Base-by-base conservation (phyloP, 352 stramenopile species). In the Globisporangium ultimum region DNA sequence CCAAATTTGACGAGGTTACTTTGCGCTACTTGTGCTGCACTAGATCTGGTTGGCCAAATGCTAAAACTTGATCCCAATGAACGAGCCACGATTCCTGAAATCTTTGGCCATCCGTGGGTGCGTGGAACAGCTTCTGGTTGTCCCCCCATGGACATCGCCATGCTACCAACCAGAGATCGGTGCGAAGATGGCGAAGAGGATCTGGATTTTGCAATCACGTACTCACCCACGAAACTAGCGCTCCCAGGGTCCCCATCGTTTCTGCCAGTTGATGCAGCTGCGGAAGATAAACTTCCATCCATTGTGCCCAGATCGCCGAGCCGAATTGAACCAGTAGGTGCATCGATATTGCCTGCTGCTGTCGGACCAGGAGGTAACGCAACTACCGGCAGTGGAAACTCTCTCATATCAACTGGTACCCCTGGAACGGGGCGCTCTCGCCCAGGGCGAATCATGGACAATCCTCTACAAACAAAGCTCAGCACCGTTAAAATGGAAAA, bases 71-170 rank as follows among this genome's bases (percentile, higher is more conserved):
- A 96, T 55, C 87, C 85, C 28, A 86, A 83, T 32, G 84, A 93
- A 52, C 69, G 87, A 38, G 79, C 80, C 10, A 91, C 85, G 10
- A 93, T 96, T 40, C 84, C 84, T 5, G 82, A 94, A 53, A 91
- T 96, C 53, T 95, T 96, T 47, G 80, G 75, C 43, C 87, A 96
- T 54, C 78, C 79, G 3, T 96, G 87, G 87, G 72, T 96, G 32
- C 80, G 84, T 36, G 74, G 72, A 2, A 74, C 64, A 18, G 55
- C 68, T 12, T 70, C 66, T 34, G 70, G 76, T 1, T 77, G 64
- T 58, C 34, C 80, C 10, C 53, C 57, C 9, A 61, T 58, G 22
- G 66, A 71, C 34, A 63, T 71, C 36, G 48, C 58, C 3, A 49
- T 66, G 50, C 47, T 52, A 32, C 63, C 48, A 57, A 61, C 48